Conservation (phyloP, 805 yeast species). For the Vanderwaltozyma yarrowii region DNA sequence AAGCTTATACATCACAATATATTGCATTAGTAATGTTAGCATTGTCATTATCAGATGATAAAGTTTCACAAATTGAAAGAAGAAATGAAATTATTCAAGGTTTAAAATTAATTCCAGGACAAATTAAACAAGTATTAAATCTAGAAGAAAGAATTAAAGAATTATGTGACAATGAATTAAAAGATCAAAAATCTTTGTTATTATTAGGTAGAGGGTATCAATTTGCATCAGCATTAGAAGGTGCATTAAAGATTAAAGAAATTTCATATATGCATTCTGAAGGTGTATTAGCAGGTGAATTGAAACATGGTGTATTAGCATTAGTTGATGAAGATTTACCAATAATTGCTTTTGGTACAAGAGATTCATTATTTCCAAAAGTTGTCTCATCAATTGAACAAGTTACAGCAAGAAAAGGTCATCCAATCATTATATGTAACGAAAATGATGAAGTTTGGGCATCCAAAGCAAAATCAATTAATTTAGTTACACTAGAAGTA, state of each 20-base stretch:
- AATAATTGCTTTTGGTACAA: constrained; percentile 89
- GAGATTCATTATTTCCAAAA: constrained; percentile 93
- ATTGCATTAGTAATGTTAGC: constrained; percentile 97
- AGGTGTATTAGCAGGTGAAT: constrained; percentile 98
- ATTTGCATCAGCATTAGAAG: constrained; percentile 94
- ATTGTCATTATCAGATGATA: constrained; percentile 85
- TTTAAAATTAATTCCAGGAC: constrained; percentile 70
- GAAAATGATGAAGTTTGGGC: constrained; percentile 61
- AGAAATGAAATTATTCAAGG: constrained; percentile 83
- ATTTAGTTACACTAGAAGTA: constrained; percentile 70
- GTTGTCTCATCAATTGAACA: constrained; percentile 93
- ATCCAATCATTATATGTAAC: constrained; percentile 87
- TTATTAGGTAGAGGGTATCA: constrained; percentile 97
- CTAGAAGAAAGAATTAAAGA: constrained; percentile 66
- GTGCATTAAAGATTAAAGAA: constrained; percentile 96
- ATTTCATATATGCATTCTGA: constrained; percentile 98
- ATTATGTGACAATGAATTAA: constrained; percentile 62
- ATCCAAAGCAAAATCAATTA: constrained; percentile 29
- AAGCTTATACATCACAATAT: constrained; percentile 97
- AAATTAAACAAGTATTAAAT: constrained; percentile 65
- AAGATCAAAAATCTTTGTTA: constrained; percentile 76
- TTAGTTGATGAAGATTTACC: constrained; percentile 91
- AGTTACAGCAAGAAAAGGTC: constrained; percentile 94
- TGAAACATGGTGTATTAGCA: constrained; percentile 97
- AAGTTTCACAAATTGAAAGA: constrained; percentile 64